phyloP scores from a whole-genome alignment of 2,329 filamentous ascomycete species.

The Penicillium brevicompactum region DNA sequence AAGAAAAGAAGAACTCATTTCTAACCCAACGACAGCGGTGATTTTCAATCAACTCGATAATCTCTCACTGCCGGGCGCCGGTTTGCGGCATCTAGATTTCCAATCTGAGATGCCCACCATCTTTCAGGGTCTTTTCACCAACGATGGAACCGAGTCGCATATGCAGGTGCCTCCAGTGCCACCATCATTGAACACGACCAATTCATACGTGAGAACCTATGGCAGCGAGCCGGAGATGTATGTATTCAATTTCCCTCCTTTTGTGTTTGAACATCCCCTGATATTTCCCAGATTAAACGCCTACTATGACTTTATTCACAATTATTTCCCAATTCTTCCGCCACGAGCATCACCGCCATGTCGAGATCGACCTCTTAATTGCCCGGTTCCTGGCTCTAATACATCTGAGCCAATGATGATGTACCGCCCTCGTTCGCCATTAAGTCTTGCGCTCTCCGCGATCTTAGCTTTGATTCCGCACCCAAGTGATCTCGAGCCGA shows the following conservation, averaged over 20 bases:
- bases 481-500: slow-evolving; percentile 41
- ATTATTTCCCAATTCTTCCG: slow-evolving; percentile 49
- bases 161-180: slow-evolving; percentile 32
- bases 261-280: slow-evolving; percentile 12
- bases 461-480: slow-evolving; percentile 47
- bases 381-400: slow-evolving; percentile 30
- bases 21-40: slow-evolving; percentile 32
- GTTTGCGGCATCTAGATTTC: slow-evolving; percentile 43
- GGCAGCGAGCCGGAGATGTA: slow-evolving; percentile 46
- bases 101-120: slow-evolving; percentile 39
- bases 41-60: slow-evolving; percentile 46
- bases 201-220: slow-evolving; percentile 41
- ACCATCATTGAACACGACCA: slow-evolving; percentile 28
- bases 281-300: slow-evolving; percentile 42
- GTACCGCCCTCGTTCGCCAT: slow-evolving; percentile 45
- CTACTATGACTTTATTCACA: slow-evolving; percentile 50
- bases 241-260: slow-evolving; percentile 17
- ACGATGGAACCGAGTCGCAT: slow-evolving; percentile 26
- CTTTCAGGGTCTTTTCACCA: slow-evolving; percentile 40
- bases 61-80: slow-evolving; percentile 43
- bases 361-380: slow-evolving; percentile 38
- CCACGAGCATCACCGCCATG: slow-evolving; percentile 34
- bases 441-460: slow-evolving; percentile 47
- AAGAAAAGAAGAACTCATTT: not conserved
- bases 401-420: slow-evolving; percentile 33